phyloP scores from a whole-genome alignment of 768 basidiomycete genomes.

The Leccinum arenicola region DNA sequence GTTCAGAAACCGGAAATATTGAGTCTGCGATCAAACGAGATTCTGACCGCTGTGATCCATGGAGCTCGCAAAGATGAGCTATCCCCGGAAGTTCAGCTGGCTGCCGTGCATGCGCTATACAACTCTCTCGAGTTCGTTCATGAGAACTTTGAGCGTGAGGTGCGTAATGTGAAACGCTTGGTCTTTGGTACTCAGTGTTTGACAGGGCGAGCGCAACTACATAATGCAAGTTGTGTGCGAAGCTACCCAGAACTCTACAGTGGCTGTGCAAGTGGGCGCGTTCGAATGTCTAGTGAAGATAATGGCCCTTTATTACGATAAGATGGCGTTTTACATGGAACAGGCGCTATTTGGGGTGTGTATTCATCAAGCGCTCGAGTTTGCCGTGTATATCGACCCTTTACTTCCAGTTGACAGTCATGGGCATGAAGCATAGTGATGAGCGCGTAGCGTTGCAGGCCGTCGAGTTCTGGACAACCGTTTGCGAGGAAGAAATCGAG shows the following conservation, averaged over 20 bases:
- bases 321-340: slow-evolving; percentile 99
- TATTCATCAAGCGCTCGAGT: slow-evolving; percentile 18
- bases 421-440: slow-evolving; percentile 94
- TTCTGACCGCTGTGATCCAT: slow-evolving; percentile 96
- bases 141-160: slow-evolving; percentile 97
- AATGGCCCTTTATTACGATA: slow-evolving; percentile 98
- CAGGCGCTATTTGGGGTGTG: slow-evolving; percentile 94
- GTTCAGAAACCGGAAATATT: slow-evolving; percentile 89
- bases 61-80: slow-evolving; percentile 96
- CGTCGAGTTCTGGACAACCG: slow-evolving; percentile 99
- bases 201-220: slow-evolving; percentile 96
- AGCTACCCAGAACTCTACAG: slow-evolving; percentile 82
- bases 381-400: slow-evolving; percentile 12
- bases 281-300: slow-evolving; percentile 95
- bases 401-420: slow-evolving; percentile 74
- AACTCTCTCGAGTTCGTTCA: slow-evolving; percentile 97
- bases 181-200: not conserved
- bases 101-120: slow-evolving; percentile 88
- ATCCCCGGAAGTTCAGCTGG: slow-evolving; percentile 84
- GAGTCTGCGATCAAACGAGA: slow-evolving; percentile 89
- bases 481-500: slow-evolving; percentile 96
- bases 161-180: slow-evolving; percentile 36
- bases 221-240: slow-evolving; percentile 99
- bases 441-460: slow-evolving; percentile 94
- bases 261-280: slow-evolving; percentile 88